Percentiles rank a stretch among this genome's conserved stretches.
These are phyloP conservation scores for Epichloe sp. DNA, from an alignment of 2,329 filamentous ascomycete species.

Conservation along the genomic window DNA sequence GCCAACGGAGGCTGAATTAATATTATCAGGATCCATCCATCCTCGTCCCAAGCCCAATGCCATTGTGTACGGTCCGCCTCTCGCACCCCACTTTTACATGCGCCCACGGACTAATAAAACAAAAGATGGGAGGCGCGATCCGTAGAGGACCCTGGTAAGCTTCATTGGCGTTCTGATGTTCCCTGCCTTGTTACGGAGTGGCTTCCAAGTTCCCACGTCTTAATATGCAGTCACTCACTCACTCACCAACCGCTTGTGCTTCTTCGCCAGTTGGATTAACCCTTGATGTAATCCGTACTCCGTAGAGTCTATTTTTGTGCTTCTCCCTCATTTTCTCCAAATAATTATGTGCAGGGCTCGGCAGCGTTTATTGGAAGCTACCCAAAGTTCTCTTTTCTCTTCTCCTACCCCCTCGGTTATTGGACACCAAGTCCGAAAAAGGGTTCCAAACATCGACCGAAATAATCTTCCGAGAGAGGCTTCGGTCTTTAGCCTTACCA, in stretches of 20 bases:
- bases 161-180: slow-evolving; percentile 4
- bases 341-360: not conserved
- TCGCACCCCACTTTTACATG: slow-evolving; percentile 3
- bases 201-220: not conserved
- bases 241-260: not conserved
- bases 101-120: not conserved
- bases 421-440: not conserved
- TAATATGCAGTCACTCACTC: not conserved
- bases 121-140: slow-evolving; percentile 1
- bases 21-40: not conserved
- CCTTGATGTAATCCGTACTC: not conserved
- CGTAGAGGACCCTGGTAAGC: slow-evolving; percentile 1
- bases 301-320: slow-evolving; percentile 1
- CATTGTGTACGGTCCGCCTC: not conserved
- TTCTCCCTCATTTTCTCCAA: not conserved
- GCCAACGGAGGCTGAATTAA: not conserved
- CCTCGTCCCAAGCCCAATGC: not conserved
- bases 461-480: not conserved
- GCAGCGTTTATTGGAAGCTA: not conserved
- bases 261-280: slow-evolving; percentile 1
- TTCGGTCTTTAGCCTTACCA: not conserved
- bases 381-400: not conserved
- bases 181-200: not conserved
- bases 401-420: not conserved
- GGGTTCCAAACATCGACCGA: not conserved